Evolutionary conservation across 2,329 filamentous ascomycete species (phyloP), one percentile per base, ranked within the genome.

Genomic region (Penicillium sumatraense): DNA sequence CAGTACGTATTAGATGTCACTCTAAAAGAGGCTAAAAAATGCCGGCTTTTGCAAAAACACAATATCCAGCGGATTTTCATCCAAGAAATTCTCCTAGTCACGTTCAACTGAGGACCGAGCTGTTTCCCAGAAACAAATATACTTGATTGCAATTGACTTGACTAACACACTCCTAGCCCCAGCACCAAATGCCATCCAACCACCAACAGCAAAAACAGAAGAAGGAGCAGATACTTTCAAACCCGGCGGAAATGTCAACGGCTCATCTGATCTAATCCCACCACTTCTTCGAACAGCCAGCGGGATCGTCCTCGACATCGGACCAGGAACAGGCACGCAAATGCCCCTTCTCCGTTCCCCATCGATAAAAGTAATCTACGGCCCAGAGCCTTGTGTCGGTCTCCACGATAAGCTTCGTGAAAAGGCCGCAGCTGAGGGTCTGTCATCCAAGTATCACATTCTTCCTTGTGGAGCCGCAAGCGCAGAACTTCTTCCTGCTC

Each of bases 281-380:
- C 66, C 72, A 0, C 65, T 81, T 6, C 67, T 80, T 18, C 63
- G 72, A 18, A 66, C 69, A 21, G 74, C 78, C 2, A 63, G 64
- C 1, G 80, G 80, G 2, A 59, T 72, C 3, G 76, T 82, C 16
- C 71, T 82, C 3, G 80, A 82, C 58, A 71, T 82, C 26, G 80
- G 80, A 5, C 83, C 83, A 0, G 83, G 83, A 4, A 80, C 74
- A 26, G 83, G 83, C 27, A 75, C 78, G 13, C 78, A 83, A 51
- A 72, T 84, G 45, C 69, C 70, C 0, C 73, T 75, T 42, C 81
- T 84, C 56, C 68, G 74, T 51, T 68, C 70, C 6, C 64, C 70
- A 2, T 69, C 74, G 3, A 77, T 84, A 55, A 73, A 61, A 8
- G 70, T 72, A 13, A 77, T 85, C 40, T 85, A 84, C 58, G 83